phyloP scores from a whole-genome alignment of 257 asterid genomes.

The Primulina eburnea region DNA sequence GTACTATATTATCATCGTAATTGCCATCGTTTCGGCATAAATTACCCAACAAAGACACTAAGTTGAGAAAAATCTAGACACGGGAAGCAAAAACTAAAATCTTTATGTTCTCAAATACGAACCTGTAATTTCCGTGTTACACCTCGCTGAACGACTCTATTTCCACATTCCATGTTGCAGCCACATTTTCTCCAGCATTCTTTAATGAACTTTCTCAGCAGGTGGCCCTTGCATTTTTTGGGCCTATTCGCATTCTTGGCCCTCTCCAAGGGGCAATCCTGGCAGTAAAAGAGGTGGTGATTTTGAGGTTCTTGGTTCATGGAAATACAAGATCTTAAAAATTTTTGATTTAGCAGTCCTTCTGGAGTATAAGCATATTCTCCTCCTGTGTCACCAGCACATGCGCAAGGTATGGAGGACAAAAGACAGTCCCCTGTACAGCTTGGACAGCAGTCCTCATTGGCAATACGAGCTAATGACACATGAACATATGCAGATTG shows the following conservation, averaged over 20 bases:
- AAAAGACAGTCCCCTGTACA: conserved; percentile 68
- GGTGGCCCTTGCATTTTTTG: conserved; percentile 60
- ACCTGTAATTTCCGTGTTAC: conserved; percentile 71
- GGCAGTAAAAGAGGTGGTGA: conserved; percentile 42
- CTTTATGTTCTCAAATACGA: neutral
- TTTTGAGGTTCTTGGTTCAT: conserved; percentile 39
- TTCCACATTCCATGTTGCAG: conserved; percentile 68
- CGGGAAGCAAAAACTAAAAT: neutral
- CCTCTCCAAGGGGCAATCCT: conserved; percentile 79
- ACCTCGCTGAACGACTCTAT: conserved; percentile 79
- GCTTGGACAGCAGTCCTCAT: conserved; percentile 62
- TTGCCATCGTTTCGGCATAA: too few relatives aligned
- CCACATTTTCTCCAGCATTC: conserved; percentile 93
- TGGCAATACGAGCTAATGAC: conserved; percentile 65
- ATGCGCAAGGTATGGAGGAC: conserved; percentile 58
- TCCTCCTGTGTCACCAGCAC: conserved; percentile 80
- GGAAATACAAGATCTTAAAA: conserved; percentile 44
- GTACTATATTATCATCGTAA: too few relatives aligned
- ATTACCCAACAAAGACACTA: neutral
- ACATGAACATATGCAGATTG: conserved; percentile 56
- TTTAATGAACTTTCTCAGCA: conserved; percentile 60
- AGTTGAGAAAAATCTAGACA: neutral
- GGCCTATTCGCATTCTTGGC: conserved; percentile 38
- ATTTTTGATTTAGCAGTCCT: conserved; percentile 52
- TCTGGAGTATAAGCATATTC: conserved; percentile 67